phyloP scores from a whole-genome alignment of 2,329 filamentous ascomycete species.

The Epichloe gansuensis region DNA sequence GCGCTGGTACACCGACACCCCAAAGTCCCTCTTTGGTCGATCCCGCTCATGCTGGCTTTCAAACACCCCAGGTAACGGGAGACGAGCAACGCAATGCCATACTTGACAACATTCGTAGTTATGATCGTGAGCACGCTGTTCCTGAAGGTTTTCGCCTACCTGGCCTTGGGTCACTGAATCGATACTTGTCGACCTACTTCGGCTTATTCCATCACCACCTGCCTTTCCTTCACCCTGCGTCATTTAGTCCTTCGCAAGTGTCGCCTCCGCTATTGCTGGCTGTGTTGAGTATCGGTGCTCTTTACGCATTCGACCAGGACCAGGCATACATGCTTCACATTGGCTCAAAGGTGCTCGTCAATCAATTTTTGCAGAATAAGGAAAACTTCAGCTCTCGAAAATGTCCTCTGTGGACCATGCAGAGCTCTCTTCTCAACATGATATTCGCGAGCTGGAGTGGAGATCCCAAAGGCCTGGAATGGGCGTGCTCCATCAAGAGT shows the following conservation, averaged over 20 bases:
- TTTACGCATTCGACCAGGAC: slow-evolving; percentile 95
- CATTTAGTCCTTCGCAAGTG: slow-evolving; percentile 68
- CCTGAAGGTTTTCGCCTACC: slow-evolving; percentile 85
- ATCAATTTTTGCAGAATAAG: slow-evolving; percentile 94
- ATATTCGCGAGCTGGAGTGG: slow-evolving; percentile 98
- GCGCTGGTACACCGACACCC: slow-evolving; percentile 56
- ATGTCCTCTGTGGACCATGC: slow-evolving; percentile 96
- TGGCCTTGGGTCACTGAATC: slow-evolving; percentile 66
- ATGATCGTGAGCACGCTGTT: slow-evolving; percentile 70
- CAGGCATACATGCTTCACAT: slow-evolving; percentile 96
- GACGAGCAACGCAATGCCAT: slow-evolving; percentile 81
- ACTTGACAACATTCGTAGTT: slow-evolving; percentile 70
- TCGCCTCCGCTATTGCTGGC: slow-evolving; percentile 77
- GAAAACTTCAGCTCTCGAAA: slow-evolving; percentile 98
- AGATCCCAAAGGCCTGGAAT: slow-evolving; percentile 92
- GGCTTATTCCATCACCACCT: slow-evolving; percentile 93
- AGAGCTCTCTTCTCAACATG: slow-evolving; percentile 94
- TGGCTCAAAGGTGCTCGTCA: slow-evolving; percentile 91
- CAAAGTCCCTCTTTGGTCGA: slow-evolving; percentile 60
- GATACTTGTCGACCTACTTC: slow-evolving; percentile 92
- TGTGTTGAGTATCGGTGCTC: slow-evolving; percentile 84
- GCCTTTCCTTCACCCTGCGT: slow-evolving; percentile 86
- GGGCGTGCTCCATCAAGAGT: slow-evolving; percentile 98
- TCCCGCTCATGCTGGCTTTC: slow-evolving; percentile 51
- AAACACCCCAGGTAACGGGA: slow-evolving; percentile 65